Evolutionary conservation across 2,329 filamentous ascomycete genomes (phyloP).

Genomic region (Fusarium sp.): DNA sequence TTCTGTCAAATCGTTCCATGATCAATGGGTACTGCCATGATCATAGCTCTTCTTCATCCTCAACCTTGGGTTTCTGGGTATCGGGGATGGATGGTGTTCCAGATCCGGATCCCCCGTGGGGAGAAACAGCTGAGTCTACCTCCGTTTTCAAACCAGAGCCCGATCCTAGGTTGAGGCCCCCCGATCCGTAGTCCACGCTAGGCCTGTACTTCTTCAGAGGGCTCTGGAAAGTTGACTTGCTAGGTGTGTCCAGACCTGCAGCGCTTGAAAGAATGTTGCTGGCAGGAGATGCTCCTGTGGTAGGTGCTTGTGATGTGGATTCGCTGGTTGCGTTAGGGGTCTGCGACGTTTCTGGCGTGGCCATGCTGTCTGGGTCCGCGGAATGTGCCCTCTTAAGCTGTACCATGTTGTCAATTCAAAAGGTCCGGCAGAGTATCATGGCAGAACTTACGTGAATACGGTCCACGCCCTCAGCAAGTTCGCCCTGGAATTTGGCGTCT

Average conservation of each 20-base stretch:
- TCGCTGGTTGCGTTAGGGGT: conserved; percentile 59
- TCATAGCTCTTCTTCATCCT: conserved; percentile 56
- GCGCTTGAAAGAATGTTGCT: conserved; percentile 23
- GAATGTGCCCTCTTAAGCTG: conserved; percentile 87
- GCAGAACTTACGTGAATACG: conserved; percentile 76
- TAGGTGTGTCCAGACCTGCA: conserved; percentile 44
- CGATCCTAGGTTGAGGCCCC: conserved; percentile 41
- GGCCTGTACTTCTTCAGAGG: conserved; percentile 81
- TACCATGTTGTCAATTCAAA: conserved; percentile 26
- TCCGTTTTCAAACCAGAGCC: conserved; percentile 51
- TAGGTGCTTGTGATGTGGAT: conserved; percentile 45
- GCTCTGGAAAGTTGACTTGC: conserved; percentile 67
- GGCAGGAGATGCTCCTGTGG: conserved; percentile 25
- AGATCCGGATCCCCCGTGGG: conserved; percentile 26
- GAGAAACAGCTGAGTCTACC: conserved; percentile 46
- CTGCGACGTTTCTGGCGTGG: conserved; percentile 49
- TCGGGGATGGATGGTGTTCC: conserved; percentile 36
- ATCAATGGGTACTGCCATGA: background rate
- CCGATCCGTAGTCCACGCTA: conserved; percentile 55
- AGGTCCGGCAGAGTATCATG: background rate
- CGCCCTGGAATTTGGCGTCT: conserved; percentile 76
- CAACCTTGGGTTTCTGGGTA: conserved; percentile 41
- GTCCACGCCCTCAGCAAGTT: conserved; percentile 82
- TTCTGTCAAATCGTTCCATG: background rate
- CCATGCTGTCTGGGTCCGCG: conserved; percentile 69